Evolutionary conservation across 2,329 filamentous ascomycete genomes (phyloP).

Genomic region (Hortaea werneckii): DNA sequence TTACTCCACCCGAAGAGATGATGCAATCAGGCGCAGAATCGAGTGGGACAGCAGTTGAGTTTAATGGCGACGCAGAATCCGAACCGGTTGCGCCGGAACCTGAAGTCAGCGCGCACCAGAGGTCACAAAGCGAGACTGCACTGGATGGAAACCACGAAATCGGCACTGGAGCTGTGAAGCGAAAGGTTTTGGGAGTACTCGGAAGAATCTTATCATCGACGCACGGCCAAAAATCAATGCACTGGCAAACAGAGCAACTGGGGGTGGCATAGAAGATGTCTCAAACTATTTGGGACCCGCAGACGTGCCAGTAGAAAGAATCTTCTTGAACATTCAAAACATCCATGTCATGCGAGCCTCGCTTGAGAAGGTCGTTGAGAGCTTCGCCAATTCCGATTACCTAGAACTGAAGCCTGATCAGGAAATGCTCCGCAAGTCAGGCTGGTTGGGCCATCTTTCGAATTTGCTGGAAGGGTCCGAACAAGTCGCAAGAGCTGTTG

Average conservation of each 20-base stretch:
- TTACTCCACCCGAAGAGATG: slow-evolving; percentile 6
- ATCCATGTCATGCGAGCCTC: slow-evolving; percentile 97
- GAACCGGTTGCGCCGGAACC: slow-evolving; percentile 2
- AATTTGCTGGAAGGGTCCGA: slow-evolving; percentile 75
- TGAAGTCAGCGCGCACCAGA: neutral
- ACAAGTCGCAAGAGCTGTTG: slow-evolving; percentile 77
- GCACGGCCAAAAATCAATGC: slow-evolving; percentile 91
- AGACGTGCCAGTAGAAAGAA: slow-evolving; percentile 45
- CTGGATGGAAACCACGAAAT: slow-evolving; percentile 9
- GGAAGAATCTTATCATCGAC: slow-evolving; percentile 90
- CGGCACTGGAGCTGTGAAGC: slow-evolving; percentile 5
- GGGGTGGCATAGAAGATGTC: slow-evolving; percentile 94
- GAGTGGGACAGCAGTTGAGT: neutral
- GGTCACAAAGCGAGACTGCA: slow-evolving; percentile 10
- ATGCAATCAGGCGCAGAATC: slow-evolving; percentile 2
- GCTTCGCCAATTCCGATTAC: slow-evolving; percentile 85
- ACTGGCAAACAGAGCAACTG: slow-evolving; percentile 84
- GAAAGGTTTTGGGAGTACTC: slow-evolving; percentile 75
- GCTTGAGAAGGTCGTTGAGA: slow-evolving; percentile 75
- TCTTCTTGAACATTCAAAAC: slow-evolving; percentile 92
- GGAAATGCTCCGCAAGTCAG: slow-evolving; percentile 70
- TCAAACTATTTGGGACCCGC: slow-evolving; percentile 87
- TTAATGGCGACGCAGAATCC: neutral
- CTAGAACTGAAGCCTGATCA: slow-evolving; percentile 71
- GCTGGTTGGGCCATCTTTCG: slow-evolving; percentile 83